Percentiles rank a stretch among this genome's conserved stretches.
These are phyloP conservation scores for Neocatenulostroma microsporum DNA, from an alignment of 2,329 filamentous ascomycete genomes.

Conservation along the genomic window DNA sequence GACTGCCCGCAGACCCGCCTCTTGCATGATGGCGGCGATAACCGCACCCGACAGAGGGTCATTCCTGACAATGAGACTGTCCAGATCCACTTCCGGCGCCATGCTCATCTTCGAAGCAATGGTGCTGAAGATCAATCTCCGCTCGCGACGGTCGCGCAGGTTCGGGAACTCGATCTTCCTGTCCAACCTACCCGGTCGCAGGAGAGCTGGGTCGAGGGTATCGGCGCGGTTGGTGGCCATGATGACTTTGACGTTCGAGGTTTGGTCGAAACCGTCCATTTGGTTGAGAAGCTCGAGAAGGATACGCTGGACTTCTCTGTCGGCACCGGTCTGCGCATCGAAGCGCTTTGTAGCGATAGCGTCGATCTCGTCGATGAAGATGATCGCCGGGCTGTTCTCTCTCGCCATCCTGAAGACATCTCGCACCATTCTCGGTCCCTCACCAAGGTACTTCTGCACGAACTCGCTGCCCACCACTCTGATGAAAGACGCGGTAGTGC, in stretches of 20 bases:
- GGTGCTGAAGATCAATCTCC: constrained; percentile 93
- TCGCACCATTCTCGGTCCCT: constrained; percentile 96
- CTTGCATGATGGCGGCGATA: constrained; percentile 98
- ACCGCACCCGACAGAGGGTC: constrained; percentile 91
- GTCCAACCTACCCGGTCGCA: constrained; percentile 90
- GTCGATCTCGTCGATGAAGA: constrained; percentile 99
- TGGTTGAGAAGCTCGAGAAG: constrained; percentile 95
- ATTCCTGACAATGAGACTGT: constrained; percentile 92
- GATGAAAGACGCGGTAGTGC: constrained; percentile 96
- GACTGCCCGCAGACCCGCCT: constrained; percentile 87
- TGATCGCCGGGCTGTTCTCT: constrained; percentile 96
- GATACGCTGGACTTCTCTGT: constrained; percentile 97
- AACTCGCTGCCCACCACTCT: constrained; percentile 97
- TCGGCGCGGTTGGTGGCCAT: constrained; percentile 99
- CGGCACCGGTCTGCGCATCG: constrained; percentile 94
- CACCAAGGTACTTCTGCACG: constrained; percentile 96
- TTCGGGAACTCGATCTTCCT: constrained; percentile 99
- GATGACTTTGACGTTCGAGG: constrained; percentile 98
- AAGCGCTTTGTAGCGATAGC: constrained; percentile 99
- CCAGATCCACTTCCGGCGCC: constrained; percentile 90
- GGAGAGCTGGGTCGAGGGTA: constrained; percentile 87
- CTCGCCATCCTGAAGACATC: constrained; percentile 99
- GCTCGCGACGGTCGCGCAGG: constrained; percentile 84
- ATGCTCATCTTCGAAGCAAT: constrained; percentile 96
- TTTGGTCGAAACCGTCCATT: constrained; percentile 99